Evolutionary conservation across 164 flowering plant species (phyloP).

Genomic region (Vitis riparia): DNA sequence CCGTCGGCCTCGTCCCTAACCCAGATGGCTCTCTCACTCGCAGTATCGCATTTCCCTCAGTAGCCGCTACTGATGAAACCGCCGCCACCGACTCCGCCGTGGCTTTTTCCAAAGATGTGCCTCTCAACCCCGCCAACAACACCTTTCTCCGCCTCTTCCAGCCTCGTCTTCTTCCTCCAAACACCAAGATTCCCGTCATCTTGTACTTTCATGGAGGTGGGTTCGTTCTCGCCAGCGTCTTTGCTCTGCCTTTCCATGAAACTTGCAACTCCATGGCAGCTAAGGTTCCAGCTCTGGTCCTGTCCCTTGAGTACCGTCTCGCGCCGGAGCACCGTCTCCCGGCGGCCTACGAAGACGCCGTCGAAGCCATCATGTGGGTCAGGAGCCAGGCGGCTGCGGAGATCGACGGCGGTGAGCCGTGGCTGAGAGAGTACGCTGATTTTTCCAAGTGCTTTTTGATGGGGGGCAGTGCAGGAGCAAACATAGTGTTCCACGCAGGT

Average conservation of each 20-base stretch:
- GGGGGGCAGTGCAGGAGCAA: constrained; percentile 72
- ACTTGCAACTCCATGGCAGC: constrained; percentile 39
- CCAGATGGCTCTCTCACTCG: constrained; percentile 62
- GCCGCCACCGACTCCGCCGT: constrained; percentile 2
- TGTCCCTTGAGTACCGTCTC: constrained; percentile 66
- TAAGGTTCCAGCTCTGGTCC: constrained; percentile 32
- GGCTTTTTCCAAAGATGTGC: constrained; percentile 44
- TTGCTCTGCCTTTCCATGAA: constrained; percentile 28
- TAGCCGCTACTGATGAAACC: constrained; percentile 19
- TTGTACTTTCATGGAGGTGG: constrained; percentile 73
- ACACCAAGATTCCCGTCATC: constrained; percentile 48
- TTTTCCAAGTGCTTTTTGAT: constrained; percentile 47
- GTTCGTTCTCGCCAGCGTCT: constrained; percentile 25
- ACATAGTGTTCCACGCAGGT: constrained; percentile 53
- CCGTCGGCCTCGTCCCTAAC: constrained; percentile 41
- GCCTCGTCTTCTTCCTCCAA: constrained; percentile 21
- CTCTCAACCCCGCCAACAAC: constrained; percentile 39
- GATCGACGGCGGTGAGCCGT: constrained; percentile 29
- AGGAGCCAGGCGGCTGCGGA: constrained; percentile 24
- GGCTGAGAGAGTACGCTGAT: constrained; percentile 50
- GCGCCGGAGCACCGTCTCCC: constrained; percentile 81
- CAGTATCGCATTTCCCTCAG: constrained; percentile 11
- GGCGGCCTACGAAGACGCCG: constrained; percentile 63
- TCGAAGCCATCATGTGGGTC: constrained; percentile 53
- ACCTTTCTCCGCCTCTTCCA: constrained; percentile 50